Evolutionary conservation across 805 yeast species (phyloP), one percentile per base, ranked within the genome.

Genomic region (Clavispora phyllophila): DNA sequence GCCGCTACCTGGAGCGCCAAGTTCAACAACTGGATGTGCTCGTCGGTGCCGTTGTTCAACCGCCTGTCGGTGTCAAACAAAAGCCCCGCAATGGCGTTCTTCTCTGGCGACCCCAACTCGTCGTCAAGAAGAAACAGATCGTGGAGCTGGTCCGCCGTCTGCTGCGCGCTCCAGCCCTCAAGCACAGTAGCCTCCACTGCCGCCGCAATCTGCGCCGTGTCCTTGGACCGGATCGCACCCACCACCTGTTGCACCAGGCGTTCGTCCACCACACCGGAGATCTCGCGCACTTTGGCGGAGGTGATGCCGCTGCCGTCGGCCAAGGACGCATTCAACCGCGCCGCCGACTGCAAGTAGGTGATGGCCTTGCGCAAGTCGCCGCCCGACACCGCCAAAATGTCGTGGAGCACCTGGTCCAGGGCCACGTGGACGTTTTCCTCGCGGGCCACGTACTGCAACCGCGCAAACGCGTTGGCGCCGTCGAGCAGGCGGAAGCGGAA

Each of bases 361-460:
- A 93, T 90, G 8, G 96, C 96, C 53, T 82, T 86, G 68, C 99
- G 81, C 55, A 93, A 73, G 69, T 93, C 99, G 44, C 99, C 99
- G 42, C 75, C 76, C 15, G 96, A 78, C 3, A 88, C 81, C n/a
- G 63, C 66, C 43, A 93, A 67, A 10, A 93, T 79, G 54, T 79
- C 80, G 24, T 68, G 69, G 37, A 88, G 67, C 0, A 76, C 86
- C 3, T 72, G 78, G 50, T 84, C 82, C 33, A 63, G 47, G 35
- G 33, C 51, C 36, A 65, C 42, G 4, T 45, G 44, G 15, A 69
- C 61, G 6, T 49, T 27, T 44, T 70, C 75, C 37, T 56, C 37
- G 1, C 76, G 68, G 14, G 81, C 74, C 44, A 93, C 82, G 47
- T 69, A 77, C 50, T 72, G 61, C 45, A 93, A 68, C 50, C 99